A percentile compares a stretch with the other conserved stretches of the same genome.
Evolutionary conservation across 106 monocot species (phyloP).

Genomic region (Platanthera zijinensis): DNA sequence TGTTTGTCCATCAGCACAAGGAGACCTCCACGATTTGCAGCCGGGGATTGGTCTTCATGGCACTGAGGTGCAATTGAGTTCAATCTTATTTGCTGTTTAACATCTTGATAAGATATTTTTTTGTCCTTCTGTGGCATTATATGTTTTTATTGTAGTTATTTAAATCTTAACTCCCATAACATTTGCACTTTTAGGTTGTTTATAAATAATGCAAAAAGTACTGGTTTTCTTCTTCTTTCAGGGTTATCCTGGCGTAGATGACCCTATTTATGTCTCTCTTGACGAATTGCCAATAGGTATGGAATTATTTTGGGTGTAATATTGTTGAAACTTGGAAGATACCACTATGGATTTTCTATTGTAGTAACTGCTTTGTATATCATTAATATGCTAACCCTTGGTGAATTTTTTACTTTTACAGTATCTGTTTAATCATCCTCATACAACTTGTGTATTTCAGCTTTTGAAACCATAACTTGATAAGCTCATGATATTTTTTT

Average conservation of each 20-base stretch:
- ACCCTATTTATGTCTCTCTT: slow-evolving; percentile 39
- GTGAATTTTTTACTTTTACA: not conserved
- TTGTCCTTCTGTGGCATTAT: not conserved
- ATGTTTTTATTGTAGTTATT: not conserved
- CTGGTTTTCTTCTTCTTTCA: slow-evolving; percentile 13
- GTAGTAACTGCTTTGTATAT: not conserved
- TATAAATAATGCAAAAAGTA: not conserved
- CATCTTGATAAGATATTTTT: not conserved
- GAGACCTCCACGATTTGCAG: slow-evolving; percentile 35
- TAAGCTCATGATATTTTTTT: not conserved
- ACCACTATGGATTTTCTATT: not conserved
- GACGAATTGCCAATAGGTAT: slow-evolving; percentile 41
- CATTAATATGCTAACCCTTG: not conserved
- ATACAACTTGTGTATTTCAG: not conserved
- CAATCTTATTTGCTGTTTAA: not conserved
- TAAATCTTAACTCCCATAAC: not conserved
- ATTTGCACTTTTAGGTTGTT: not conserved
- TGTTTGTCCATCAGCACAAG: slow-evolving; percentile 33
- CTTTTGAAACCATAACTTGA: not conserved
- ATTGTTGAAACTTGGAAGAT: not conserved
- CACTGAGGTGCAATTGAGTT: slow-evolving; percentile 24
- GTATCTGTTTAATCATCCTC: not conserved
- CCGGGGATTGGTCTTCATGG: slow-evolving; percentile 19
- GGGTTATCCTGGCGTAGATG: slow-evolving; percentile 39
- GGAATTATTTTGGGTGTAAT: not conserved